phyloP scores from a whole-genome alignment of 257 asterid genomes.

The Nicotiana paniculata region DNA sequence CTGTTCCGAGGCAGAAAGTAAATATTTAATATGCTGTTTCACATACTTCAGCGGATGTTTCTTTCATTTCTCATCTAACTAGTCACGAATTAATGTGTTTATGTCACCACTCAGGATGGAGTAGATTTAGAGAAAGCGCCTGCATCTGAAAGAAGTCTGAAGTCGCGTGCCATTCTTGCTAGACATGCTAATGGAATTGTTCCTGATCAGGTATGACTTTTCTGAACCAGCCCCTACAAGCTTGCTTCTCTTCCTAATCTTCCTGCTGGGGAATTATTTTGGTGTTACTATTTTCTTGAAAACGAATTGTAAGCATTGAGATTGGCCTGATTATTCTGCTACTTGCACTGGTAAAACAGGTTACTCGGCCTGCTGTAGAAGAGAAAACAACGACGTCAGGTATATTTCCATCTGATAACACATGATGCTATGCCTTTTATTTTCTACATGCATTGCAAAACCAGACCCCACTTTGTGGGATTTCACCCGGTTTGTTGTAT shows the following conservation, averaged over 20 bases:
- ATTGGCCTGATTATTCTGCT: not conserved
- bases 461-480: not conserved
- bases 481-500: too few relatives aligned
- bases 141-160: conserved; percentile 51
- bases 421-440: not conserved
- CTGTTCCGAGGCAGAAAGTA: conserved; percentile 62
- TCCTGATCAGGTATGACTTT: conserved; percentile 65
- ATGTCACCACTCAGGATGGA: conserved; percentile 44
- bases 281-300: not conserved
- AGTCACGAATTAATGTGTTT: not conserved
- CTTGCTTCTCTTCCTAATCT: conserved; percentile 1
- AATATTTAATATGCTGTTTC: conserved; percentile 6
- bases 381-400: conserved; percentile 63
- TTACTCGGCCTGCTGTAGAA: conserved; percentile 51
- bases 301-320: not conserved
- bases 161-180: conserved; percentile 55
- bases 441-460: not conserved
- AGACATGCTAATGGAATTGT: conserved; percentile 79
- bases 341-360: conserved; percentile 27
- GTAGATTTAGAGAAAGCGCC: conserved; percentile 59
- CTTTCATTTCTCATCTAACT: not conserved
- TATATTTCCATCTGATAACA: conserved; percentile 21
- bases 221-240: not conserved
- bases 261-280: not conserved
- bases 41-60: not conserved